Evolutionary conservation across 257 asterid species (phyloP).

Genomic region (Rauvolfia tetraphylla): DNA sequence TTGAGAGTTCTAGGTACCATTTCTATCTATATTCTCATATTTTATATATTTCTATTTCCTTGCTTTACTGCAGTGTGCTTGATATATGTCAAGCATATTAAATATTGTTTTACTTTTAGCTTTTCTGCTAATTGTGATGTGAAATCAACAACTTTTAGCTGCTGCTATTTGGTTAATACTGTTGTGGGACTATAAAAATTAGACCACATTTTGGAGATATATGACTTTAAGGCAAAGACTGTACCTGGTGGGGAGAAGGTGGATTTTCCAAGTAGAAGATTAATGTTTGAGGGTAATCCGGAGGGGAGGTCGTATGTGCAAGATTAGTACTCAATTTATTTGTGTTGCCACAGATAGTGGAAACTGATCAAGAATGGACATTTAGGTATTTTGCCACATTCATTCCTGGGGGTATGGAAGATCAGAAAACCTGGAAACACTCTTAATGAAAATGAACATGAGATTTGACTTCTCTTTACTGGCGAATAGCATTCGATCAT

Average conservation of each 20-base stretch:
- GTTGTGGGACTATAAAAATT: background rate
- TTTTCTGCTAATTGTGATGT: background rate
- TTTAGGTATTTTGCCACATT: background rate
- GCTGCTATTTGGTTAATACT: background rate
- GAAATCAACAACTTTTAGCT: background rate
- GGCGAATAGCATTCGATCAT: no score
- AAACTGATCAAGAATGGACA: background rate
- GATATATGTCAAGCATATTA: background rate
- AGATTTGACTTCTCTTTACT: no score
- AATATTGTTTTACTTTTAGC: background rate
- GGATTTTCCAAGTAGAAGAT: background rate
- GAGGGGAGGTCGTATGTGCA: background rate
- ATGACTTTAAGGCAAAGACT: background rate
- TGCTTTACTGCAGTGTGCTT: background rate
- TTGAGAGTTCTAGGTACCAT: constrained; percentile 68
- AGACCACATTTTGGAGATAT: background rate
- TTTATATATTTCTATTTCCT: constrained; percentile 11
- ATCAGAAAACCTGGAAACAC: background rate
- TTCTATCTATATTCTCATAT: constrained; percentile 14
- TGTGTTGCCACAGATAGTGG: background rate
- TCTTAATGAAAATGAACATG: background rate
- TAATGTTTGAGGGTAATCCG: background rate
- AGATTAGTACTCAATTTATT: background rate
- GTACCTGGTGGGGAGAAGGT: background rate
- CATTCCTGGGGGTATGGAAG: background rate